A percentile compares a stretch with the other conserved stretches of the same genome.
These are phyloP conservation scores for Xylaria sp. DNA, from an alignment of 2,329 filamentous ascomycete species.

Conservation along the genomic window DNA sequence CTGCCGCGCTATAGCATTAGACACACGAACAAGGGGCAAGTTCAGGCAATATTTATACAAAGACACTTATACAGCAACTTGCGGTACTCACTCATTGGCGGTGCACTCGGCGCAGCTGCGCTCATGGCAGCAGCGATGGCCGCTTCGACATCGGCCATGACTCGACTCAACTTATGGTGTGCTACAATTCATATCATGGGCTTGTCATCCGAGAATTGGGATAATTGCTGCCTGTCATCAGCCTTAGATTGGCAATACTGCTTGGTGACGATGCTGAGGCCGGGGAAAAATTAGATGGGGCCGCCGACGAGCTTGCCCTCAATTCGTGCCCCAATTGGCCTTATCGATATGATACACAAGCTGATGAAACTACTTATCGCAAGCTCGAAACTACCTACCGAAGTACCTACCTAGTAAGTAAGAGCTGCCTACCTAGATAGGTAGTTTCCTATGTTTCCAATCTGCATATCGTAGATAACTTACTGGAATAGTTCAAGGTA, in stretches of 20 bases:
- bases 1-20: slow-evolving; percentile 37
- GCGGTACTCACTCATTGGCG: slow-evolving; percentile 41
- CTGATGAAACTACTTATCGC: slow-evolving; percentile 24
- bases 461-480: no score
- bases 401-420: background rate
- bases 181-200: slow-evolving; percentile 32
- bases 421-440: background rate
- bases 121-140: slow-evolving; percentile 49
- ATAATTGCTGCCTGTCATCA: slow-evolving; percentile 14
- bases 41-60: background rate
- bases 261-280: slow-evolving; percentile 34
- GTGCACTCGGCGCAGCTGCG: slow-evolving; percentile 39
- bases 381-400: slow-evolving; percentile 22
- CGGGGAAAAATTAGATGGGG: slow-evolving; percentile 46
- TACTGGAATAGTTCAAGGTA: no score
- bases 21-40: slow-evolving; percentile 14
- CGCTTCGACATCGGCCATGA: slow-evolving; percentile 49
- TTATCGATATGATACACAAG: slow-evolving; percentile 48
- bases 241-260: slow-evolving; percentile 16
- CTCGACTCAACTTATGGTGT: slow-evolving; percentile 36
- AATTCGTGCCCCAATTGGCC: slow-evolving; percentile 46
- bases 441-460: no score
- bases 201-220: slow-evolving; percentile 16
- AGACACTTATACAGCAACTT: background rate
- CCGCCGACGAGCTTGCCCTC: slow-evolving; percentile 48